Conservation (phyloP, 495 filamentous ascomycete species). For the Penicillium subrubescens region DNA sequence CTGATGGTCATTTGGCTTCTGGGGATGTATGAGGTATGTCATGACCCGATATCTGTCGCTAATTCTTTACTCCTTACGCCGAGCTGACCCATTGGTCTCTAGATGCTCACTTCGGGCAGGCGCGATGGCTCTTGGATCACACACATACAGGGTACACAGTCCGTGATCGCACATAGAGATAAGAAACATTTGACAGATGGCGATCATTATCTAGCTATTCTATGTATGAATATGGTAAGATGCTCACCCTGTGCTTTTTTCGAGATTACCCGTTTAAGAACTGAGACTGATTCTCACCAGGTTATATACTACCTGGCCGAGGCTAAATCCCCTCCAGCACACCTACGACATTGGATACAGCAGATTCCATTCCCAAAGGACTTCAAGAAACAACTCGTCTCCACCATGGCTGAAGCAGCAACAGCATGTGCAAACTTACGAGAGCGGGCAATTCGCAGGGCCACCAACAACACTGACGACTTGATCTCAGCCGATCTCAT, state of each 20-base stretch:
- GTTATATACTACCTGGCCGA: not conserved
- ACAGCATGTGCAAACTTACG: not conserved
- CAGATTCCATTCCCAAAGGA: not conserved
- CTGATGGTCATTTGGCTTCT: constrained; percentile 20
- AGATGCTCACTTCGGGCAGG: constrained; percentile 14
- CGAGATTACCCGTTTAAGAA: not conserved
- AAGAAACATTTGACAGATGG: constrained; percentile 5
- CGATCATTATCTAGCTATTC: constrained; percentile 3
- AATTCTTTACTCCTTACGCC: not conserved
- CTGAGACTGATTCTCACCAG: not conserved
- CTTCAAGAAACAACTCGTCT: not conserved
- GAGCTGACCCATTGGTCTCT: not conserved
- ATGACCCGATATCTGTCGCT: not conserved
- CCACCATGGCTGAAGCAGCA: not conserved
- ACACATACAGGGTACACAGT: constrained; percentile 19
- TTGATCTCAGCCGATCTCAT: not conserved
- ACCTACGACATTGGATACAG: not conserved
- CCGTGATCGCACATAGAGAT: constrained; percentile 14
- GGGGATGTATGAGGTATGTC: constrained; percentile 19
- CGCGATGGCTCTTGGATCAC: constrained; percentile 20
- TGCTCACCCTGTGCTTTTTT: no score
- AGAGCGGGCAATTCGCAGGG: not conserved
- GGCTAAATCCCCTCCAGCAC: not conserved
- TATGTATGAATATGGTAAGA: constrained; percentile 19
- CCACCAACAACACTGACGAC: not conserved